Evolutionary conservation across 1,284 basidiomycete species (phyloP).

Genomic region (Ceratobasidium sp.): DNA sequence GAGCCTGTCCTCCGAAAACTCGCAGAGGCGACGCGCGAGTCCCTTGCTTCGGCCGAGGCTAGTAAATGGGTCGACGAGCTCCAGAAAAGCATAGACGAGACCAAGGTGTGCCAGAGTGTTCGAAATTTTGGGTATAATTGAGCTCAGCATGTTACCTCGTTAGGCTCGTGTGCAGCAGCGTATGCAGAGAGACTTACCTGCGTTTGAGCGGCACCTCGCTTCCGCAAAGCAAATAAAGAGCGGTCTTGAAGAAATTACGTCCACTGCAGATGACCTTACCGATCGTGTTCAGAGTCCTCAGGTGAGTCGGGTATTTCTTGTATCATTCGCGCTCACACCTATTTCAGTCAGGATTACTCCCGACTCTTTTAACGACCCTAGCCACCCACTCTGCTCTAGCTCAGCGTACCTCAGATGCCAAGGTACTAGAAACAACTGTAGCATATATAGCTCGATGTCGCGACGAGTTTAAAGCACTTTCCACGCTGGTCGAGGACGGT

Average conservation of each 20-base stretch:
- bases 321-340: slow-evolving; percentile 45
- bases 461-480: slow-evolving; percentile 61
- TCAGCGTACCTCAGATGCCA: slow-evolving; percentile 69
- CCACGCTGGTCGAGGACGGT: slow-evolving; percentile 65
- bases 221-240: slow-evolving; percentile 73
- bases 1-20: slow-evolving; percentile 70
- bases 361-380: slow-evolving; percentile 66
- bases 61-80: slow-evolving; percentile 77
- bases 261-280: slow-evolving; percentile 66
- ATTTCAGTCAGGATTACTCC: slow-evolving; percentile 73
- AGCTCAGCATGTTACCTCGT: slow-evolving; percentile 26
- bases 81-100: slow-evolving; percentile 72
- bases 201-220: slow-evolving; percentile 72
- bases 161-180: slow-evolving; percentile 75
- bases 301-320: slow-evolving; percentile 58
- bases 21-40: slow-evolving; percentile 68
- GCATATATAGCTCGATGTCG: slow-evolving; percentile 67
- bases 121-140: slow-evolving; percentile 17
- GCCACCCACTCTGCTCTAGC: slow-evolving; percentile 69
- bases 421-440: slow-evolving; percentile 64
- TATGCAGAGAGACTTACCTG: slow-evolving; percentile 70
- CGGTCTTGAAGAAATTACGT: slow-evolving; percentile 66
- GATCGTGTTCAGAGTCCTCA: slow-evolving; percentile 67
- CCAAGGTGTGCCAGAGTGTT: slow-evolving; percentile 66
- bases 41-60: slow-evolving; percentile 70